Evolutionary conservation across 495 filamentous ascomycete species (phyloP), one percentile per base, ranked within the genome.

Genomic region (Hypoxylon fragiforme): DNA sequence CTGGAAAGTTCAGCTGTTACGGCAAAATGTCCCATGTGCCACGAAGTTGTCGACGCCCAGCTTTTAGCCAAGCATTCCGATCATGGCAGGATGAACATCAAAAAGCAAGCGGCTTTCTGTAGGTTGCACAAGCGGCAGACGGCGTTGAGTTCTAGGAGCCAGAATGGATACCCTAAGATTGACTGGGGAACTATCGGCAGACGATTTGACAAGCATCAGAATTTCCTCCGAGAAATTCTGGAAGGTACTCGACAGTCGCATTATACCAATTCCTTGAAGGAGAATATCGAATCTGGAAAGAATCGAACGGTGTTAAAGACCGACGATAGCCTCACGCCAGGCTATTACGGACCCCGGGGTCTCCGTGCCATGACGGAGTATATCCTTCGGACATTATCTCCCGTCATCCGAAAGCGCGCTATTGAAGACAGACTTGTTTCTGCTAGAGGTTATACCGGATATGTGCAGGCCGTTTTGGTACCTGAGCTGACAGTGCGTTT

Each of bases 291-390:
- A 30, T 67, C 72, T 2, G 85, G 87, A 4, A 76, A 81, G 55
- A 82, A 84, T 50, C 81, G 81, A 49, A 84, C 81, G 14, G 69
- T 86, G 38, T 69, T 80, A 28, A 77, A 83, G 53, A 81, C 73
- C 3, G 70, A 78, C n/a, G 70, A 68, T 26, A 76, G 73, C 43
- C 63, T 80, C 14, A 80, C 74, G 13, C 71, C 79, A 20, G 94
- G 94, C 0, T 98, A 97, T 66, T 98, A 97, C 67, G 94, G 94
- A 1, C 79, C 85, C 1, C 78, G 87, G 44, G 94, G 94, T 0
- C 75, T 88, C 14, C 77, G 78, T 16, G 79, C 80, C 44, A 80
- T 82, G 70, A 75, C 74, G 26, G 84, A 91, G 52, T 77, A 79
- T 39, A 79, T 96, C 50, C 85, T 87, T 51, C 47, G 65, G 7